Percentiles rank a stretch among this genome's conserved stretches.
These are phyloP conservation scores for Boletus rufocinnamomeus DNA, from an alignment of 768 basidiomycete species.

Conservation along the genomic window DNA sequence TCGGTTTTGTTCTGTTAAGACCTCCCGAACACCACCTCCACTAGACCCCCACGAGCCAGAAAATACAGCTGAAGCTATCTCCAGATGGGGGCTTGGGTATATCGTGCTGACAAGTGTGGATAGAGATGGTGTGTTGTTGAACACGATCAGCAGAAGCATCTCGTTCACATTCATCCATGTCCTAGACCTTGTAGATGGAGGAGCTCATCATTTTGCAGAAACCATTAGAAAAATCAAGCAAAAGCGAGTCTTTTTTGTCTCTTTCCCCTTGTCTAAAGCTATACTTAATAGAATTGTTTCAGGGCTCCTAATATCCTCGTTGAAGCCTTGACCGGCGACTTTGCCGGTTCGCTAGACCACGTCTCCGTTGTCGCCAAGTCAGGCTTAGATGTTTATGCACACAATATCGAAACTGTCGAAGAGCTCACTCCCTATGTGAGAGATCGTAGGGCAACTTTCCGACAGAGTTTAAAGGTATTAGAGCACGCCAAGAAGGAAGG, in stretches of 20 bases:
- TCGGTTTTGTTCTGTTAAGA: constrained; percentile 97
- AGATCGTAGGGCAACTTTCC: constrained; percentile 90
- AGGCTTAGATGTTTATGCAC: constrained; percentile 96
- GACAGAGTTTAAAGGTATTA: constrained; percentile 79
- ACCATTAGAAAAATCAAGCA: constrained; percentile 95
- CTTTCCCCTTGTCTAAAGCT: background rate
- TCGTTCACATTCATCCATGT: constrained; percentile 5
- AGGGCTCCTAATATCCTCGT: constrained; percentile 96
- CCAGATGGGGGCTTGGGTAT: constrained; percentile 96
- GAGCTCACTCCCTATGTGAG: constrained; percentile 92
- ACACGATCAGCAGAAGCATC: background rate
- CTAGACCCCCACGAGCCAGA: constrained; percentile 97
- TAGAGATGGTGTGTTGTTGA: constrained; percentile 73
- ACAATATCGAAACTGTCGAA: constrained; percentile 97
- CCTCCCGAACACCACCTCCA: constrained; percentile 83
- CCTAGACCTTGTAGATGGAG: constrained; percentile 88
- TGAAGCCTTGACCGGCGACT: constrained; percentile 95
- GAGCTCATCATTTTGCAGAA: constrained; percentile 91
- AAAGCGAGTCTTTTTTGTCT: constrained; percentile 56
- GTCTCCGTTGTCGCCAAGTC: constrained; percentile 86
- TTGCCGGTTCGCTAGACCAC: constrained; percentile 73
- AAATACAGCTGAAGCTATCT: constrained; percentile 97
- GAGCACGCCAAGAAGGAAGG: constrained; percentile 82
- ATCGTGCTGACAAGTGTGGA: constrained; percentile 97
- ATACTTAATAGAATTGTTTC: constrained; percentile 5